phyloP scores from a whole-genome alignment of 805 yeast species.

The Yamadazyma nakazawae region DNA sequence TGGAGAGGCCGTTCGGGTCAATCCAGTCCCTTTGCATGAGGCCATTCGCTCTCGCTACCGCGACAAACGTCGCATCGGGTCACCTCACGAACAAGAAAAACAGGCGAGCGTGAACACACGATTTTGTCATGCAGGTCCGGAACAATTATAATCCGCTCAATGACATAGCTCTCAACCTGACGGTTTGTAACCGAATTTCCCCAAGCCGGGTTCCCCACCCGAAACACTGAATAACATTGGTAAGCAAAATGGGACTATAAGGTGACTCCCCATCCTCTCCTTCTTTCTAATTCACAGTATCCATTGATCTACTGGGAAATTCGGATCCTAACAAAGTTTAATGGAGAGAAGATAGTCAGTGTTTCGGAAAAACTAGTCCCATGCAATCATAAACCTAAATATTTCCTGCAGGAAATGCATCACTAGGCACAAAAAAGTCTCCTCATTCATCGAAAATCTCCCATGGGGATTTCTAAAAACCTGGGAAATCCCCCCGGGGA shows the following conservation, averaged over 20 bases:
- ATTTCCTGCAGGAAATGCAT: neutral
- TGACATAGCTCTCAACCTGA: neutral
- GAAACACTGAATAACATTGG: neutral
- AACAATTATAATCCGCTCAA: neutral
- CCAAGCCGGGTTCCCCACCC: neutral
- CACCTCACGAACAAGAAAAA: too few relatives aligned
- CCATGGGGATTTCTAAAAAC: constrained; percentile 2
- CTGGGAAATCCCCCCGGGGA: neutral
- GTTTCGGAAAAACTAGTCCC: neutral
- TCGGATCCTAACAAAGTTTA: too few relatives aligned
- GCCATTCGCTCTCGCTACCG: too few relatives aligned
- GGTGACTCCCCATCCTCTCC: neutral
- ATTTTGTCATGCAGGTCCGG: neutral
- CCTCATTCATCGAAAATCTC: constrained; percentile 1
- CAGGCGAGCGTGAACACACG: too few relatives aligned
- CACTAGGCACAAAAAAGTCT: neutral
- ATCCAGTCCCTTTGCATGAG: too few relatives aligned
- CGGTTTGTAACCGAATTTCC: neutral
- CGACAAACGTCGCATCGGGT: too few relatives aligned
- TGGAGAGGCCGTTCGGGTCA: too few relatives aligned
- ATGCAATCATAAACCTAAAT: neutral
- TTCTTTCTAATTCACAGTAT: too few relatives aligned
- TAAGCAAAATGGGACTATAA: neutral
- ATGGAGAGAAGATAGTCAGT: too few relatives aligned
- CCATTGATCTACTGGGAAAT: too few relatives aligned